phyloP scores from a whole-genome alignment of 257 asterid genomes.

The Nicotiana paniculata region DNA sequence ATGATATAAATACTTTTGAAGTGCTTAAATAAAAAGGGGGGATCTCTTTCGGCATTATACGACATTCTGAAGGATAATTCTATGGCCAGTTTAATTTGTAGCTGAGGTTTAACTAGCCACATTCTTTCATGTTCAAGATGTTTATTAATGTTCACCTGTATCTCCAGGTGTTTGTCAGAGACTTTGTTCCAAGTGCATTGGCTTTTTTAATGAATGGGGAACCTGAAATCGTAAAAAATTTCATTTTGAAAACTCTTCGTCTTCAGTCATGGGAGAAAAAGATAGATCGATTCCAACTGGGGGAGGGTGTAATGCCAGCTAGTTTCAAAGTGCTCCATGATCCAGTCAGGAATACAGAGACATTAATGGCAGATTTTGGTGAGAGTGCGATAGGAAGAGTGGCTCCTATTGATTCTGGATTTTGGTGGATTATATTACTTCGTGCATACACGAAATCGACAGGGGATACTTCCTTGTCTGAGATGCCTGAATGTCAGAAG shows the following conservation, averaged over 20 bases:
- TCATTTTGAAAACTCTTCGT: constrained; percentile 41
- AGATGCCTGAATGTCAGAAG: constrained; percentile 49
- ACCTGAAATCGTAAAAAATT: constrained; percentile 44
- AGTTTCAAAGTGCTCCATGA: constrained; percentile 50
- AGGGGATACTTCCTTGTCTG: constrained; percentile 45
- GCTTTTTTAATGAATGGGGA: constrained; percentile 52
- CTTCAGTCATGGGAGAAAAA: constrained; percentile 54
- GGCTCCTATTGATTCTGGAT: constrained; percentile 54
- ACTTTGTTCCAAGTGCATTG: constrained; percentile 50
- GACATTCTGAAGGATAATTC: neutral
- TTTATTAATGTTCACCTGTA: neutral
- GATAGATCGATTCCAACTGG: constrained; percentile 46
- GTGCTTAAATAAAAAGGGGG: neutral
- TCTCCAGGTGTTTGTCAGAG: constrained; percentile 47
- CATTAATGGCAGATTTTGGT: constrained; percentile 40
- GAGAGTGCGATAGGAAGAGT: constrained; percentile 24
- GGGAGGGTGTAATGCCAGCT: constrained; percentile 55
- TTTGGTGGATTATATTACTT: constrained; percentile 50
- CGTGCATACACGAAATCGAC: constrained; percentile 17
- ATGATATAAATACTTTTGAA: neutral
- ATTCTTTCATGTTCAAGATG: neutral
- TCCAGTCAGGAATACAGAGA: constrained; percentile 40
- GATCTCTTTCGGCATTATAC: neutral
- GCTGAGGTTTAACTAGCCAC: neutral
- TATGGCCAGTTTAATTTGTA: neutral